These are phyloP conservation scores for Hymenotorrendiella dingleyae DNA, from an alignment of 2,329 filamentous ascomycete species.

Conservation along the genomic window DNA sequence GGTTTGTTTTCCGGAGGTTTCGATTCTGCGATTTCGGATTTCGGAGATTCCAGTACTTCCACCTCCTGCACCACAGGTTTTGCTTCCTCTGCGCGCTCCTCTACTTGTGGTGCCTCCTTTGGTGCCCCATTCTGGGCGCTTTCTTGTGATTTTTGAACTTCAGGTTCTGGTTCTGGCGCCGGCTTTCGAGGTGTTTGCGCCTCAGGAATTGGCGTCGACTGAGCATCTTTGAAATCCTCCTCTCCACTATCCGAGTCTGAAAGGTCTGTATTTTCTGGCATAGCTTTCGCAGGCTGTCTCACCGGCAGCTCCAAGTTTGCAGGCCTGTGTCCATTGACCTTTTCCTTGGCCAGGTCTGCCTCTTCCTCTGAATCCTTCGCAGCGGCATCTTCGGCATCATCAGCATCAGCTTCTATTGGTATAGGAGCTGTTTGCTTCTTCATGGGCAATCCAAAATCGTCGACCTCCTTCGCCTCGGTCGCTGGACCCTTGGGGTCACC, in stretches of 20 bases:
- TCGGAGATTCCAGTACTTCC: conserved; percentile 2
- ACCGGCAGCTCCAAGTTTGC: conserved; percentile 1
- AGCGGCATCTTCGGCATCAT: conserved; percentile 12
- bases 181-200: conserved; percentile 7
- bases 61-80: conserved; percentile 4
- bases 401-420: conserved; percentile 15
- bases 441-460: conserved; percentile 68
- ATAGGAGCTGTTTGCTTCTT: conserved; percentile 39
- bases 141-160: conserved; percentile 11
- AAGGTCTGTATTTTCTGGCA: conserved; percentile 9
- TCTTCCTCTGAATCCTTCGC: not conserved
- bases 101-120: conserved; percentile 9
- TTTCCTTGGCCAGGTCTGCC: not conserved
- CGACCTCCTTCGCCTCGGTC: no score
- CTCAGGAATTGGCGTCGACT: conserved; percentile 27
- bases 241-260: conserved; percentile 34
- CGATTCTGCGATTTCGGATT: no score
- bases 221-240: conserved; percentile 36
- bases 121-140: conserved; percentile 2
- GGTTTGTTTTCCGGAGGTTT: not conserved
- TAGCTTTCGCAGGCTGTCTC: conserved; percentile 12
- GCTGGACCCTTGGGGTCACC: conserved; percentile 8
- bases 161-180: conserved; percentile 13
- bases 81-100: conserved; percentile 7
- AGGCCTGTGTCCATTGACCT: conserved; percentile 11